Evolutionary conservation across 83 land plant species (phyloP), one percentile per base, ranked within the genome.

Genomic region (Picea abies): DNA sequence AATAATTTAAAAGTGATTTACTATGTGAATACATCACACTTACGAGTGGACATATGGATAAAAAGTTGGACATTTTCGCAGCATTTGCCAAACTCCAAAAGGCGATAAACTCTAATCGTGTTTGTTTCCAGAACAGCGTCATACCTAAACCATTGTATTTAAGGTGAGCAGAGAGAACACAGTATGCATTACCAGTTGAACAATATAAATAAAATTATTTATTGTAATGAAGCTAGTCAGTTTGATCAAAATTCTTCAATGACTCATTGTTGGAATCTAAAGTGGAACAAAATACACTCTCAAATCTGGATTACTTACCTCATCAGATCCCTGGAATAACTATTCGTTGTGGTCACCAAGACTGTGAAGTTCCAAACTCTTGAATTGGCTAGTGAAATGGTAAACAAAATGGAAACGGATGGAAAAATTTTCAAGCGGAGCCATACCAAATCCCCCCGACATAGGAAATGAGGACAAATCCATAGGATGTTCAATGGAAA

Each of bases 21-120:
- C 35, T 32, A 32, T 32, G 35, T 32, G 35, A 32, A 32, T 52
- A 12, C 2, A 12, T 11, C 15, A 52, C 2, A 12, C 5, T 7
- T 86, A 90, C 99, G 98, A 64, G 99, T 97, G 23, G 99, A 97
- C 12, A 97, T 89, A 84, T 97, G 99, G 9, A 97, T 32, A 82
- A 95, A 92, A 16, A 93, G 86, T 81, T 95, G 90, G 0, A 95
- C 92, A 26, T 88, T 89, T 65, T 86, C 80, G 90, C 93, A 94
- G 64, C 86, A 63, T 44, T 91, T 87, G 5, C 92, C 93, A 71
- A 95, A 92, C 25, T 83, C 85, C 90, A 95, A 85, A 0, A 97
- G 81, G 17, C 88, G 84, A 19, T 69, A 81, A 41, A 96, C 90
- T 61, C 99, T 98, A 73, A 68, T 87, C 16, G 98, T 97, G 88